Evolutionary conservation across 176 grass and related monocot species (phyloP).

Genomic region (Coix lacrymajobi): DNA sequence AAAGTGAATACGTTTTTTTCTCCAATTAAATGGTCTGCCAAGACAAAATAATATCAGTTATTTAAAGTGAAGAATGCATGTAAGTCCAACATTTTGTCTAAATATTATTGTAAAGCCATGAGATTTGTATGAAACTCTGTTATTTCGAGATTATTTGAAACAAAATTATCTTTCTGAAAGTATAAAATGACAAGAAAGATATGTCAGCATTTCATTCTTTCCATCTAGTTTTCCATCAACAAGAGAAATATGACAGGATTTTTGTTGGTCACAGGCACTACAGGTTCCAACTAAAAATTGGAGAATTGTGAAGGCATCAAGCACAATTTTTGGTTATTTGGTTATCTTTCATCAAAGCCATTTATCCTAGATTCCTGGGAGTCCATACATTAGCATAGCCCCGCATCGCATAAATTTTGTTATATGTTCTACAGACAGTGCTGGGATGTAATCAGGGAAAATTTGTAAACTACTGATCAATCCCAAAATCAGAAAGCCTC

Average conservation of each 20-base stretch:
- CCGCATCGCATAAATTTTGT: neutral
- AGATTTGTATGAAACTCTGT: neutral
- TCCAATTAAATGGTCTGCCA: conserved; percentile 85
- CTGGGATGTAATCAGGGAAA: neutral
- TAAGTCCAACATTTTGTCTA: neutral
- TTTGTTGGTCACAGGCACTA: neutral
- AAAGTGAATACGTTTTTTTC: conserved; percentile 92
- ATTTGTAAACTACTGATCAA: neutral
- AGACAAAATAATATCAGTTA: conserved; percentile 13
- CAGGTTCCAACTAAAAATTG: neutral
- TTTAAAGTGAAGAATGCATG: neutral
- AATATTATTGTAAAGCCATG: neutral
- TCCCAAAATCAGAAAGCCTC: neutral
- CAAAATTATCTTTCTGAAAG: neutral
- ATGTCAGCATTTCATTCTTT: neutral
- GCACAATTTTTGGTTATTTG: neutral
- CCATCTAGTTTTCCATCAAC: neutral
- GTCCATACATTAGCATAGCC: neutral
- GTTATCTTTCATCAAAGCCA: neutral
- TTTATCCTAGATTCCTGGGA: conserved; percentile 6
- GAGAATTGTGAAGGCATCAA: neutral
- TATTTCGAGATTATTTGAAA: neutral
- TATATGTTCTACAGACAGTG: neutral
- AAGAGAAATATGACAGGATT: neutral
- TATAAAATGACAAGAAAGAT: conserved; percentile 8